Conservation (phyloP, 2,329 filamentous ascomycete genomes). For the Lasiodiplodia hormozganensis region DNA sequence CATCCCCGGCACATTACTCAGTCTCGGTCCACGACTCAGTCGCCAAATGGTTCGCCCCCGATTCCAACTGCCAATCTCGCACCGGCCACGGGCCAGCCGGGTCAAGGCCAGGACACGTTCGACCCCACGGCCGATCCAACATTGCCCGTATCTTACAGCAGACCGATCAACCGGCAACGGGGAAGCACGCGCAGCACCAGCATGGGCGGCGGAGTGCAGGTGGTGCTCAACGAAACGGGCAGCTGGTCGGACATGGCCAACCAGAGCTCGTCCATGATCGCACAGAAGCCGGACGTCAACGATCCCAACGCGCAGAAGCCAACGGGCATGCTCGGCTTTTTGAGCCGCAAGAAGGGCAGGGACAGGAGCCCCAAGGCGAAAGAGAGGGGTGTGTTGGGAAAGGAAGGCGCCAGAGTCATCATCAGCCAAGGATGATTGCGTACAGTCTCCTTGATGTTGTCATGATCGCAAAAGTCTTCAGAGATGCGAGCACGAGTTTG, state of each 20-base stretch:
- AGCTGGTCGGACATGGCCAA: constrained; percentile 92
- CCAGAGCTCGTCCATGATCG: constrained; percentile 76
- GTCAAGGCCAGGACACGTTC: constrained; percentile 32
- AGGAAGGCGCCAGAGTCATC: constrained; percentile 81
- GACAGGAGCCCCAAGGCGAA: constrained; percentile 93
- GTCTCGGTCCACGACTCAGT: constrained; percentile 53
- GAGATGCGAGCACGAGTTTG: constrained; percentile 26
- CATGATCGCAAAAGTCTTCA: constrained; percentile 15
- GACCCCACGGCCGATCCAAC: constrained; percentile 37
- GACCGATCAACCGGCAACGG: constrained; percentile 57
- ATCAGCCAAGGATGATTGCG: constrained; percentile 50
- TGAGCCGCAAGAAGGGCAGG: constrained; percentile 86
- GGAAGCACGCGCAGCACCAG: constrained; percentile 74
- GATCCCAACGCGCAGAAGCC: constrained; percentile 53
- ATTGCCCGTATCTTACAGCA: constrained; percentile 41
- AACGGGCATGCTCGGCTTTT: constrained; percentile 88
- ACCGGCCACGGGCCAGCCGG: constrained; percentile 35
- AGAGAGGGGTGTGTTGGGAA: constrained; percentile 90
- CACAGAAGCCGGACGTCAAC: constrained; percentile 54
- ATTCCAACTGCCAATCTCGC: constrained; percentile 44
- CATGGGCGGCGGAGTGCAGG: constrained; percentile 84
- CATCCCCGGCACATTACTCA: constrained; percentile 10
- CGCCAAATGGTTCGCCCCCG: constrained; percentile 56
- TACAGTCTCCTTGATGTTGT: constrained; percentile 6
- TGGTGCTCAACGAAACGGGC: constrained; percentile 86